Evolutionary conservation across 2,329 filamentous ascomycete genomes (phyloP), one percentile per base, ranked within the genome.

Genomic region (Alternaria alternata): DNA sequence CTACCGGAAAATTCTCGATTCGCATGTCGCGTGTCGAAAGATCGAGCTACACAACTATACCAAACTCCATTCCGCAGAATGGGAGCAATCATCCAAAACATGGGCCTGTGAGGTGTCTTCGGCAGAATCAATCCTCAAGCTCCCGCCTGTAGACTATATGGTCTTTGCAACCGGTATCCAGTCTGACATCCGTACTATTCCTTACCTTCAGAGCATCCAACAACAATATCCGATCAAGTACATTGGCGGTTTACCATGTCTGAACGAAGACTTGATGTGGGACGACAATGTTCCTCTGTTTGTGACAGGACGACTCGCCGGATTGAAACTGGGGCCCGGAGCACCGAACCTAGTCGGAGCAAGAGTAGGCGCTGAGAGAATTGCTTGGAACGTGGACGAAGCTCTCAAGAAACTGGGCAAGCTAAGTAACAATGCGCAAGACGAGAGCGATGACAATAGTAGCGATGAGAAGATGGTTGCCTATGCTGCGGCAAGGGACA

Each of bases 201-300:
- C 88, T 0, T 88, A 88, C 57, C 78, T 94, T 12, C 78, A 86
- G 57, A 85, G 80, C 0, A 85, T 94, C 72, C 77, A 86, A 8
- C 63, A 79, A 3, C 83, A 87, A 18, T 82, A 89, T 62, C 90
- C 90, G 0, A 84, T 94, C 34, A 78, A 87, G 16, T 84, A 81
- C 0, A 83, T 87, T 24, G 87, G 87, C 4, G 91, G 91, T 0
- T 80, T 93, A 20, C 91, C 92, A 0, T 91, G 89, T 64, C 76
- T 94, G 52, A 94, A 86, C 2, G 87, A 94, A 42, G 91, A 94
- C 68, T 80, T 94, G 61, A 90, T 89, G 84, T 94, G 91, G 91
- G 83, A 83, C 38, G 82, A 88, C 0, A 87, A 87, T n/a, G 85
- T 94, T 1, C 91, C 91, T 1, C 77, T 93, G 1, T 94, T 93